Evolutionary conservation across 2,329 filamentous ascomycete genomes (phyloP).

Genomic region (Lasiodiplodia sp.): DNA sequence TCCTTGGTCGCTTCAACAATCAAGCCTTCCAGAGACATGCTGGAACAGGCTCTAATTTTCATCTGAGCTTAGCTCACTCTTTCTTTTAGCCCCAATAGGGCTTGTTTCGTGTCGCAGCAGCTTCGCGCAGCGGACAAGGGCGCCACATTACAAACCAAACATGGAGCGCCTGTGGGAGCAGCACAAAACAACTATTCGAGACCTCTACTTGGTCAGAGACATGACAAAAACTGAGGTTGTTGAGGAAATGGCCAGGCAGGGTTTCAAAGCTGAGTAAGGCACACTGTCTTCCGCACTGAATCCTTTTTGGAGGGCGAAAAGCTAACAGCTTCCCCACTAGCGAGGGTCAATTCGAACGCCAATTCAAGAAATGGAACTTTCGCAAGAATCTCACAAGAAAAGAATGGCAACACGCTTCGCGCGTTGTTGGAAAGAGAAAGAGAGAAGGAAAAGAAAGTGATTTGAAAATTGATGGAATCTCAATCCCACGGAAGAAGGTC

Average conservation of each 20-base stretch:
- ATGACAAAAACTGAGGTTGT: conserved; percentile 14
- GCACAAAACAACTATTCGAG: conserved; percentile 36
- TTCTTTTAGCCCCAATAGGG: not conserved
- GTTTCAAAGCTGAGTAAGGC: conserved; percentile 26
- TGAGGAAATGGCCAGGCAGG: conserved; percentile 4
- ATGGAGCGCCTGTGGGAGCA: conserved; percentile 32
- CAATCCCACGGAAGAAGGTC: not conserved
- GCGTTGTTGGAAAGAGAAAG: conserved; percentile 34
- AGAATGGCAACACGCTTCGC: conserved; percentile 35
- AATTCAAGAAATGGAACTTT: conserved; percentile 40
- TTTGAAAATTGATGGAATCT: not conserved
- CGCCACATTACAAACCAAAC: not conserved
- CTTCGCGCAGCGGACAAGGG: not conserved
- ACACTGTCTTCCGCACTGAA: not conserved
- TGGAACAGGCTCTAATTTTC: too few species aligned
- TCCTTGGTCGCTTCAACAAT: too few species aligned
- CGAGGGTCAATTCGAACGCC: conserved; percentile 36
- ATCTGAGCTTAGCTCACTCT: too few species aligned
- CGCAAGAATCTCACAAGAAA: conserved; percentile 36
- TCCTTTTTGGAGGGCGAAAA: not conserved
- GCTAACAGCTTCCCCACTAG: conserved; percentile 11
- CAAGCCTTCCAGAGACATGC: too few species aligned
- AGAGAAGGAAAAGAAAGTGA: conserved; percentile 33
- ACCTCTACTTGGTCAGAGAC: conserved; percentile 25
- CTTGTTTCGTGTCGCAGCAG: not conserved